A percentile compares a stretch with the other conserved stretches of the same genome.
phyloP scores from a whole-genome alignment of 129 eudicot species.

The Deinandra increscens region DNA sequence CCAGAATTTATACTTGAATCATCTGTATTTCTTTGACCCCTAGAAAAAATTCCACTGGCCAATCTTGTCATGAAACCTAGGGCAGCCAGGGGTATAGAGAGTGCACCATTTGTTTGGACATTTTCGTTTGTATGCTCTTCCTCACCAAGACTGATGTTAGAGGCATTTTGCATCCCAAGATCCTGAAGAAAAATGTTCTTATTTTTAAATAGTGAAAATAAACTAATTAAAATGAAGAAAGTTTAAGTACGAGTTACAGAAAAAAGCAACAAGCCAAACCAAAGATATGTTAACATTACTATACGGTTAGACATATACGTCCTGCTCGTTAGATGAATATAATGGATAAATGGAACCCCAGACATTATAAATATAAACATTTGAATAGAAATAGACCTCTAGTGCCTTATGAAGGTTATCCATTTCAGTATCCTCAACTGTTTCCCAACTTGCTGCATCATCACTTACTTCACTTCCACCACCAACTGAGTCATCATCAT shows the following conservation, averaged over 20 bases:
- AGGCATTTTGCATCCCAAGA: conserved; percentile 39
- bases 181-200: conserved; percentile 45
- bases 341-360: conserved; percentile 6
- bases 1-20: conserved; percentile 29
- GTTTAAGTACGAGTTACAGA: not conserved
- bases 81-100: conserved; percentile 79
- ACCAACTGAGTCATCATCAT: conserved; percentile 81
- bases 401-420: conserved; percentile 52
- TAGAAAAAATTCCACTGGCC: conserved; percentile 85
- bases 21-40: conserved; percentile 56
- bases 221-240: not conserved
- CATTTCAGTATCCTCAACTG: conserved; percentile 77
- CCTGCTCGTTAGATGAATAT: conserved; percentile 21
- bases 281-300: not conserved
- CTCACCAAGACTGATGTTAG: conserved; percentile 44
- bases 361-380: conserved; percentile 14
- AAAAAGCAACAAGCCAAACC: conserved; percentile 6
- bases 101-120: conserved; percentile 67
- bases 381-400: conserved; percentile 47
- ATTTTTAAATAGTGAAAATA: not conserved
- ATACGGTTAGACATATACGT: not conserved
- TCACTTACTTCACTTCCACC: conserved; percentile 83
- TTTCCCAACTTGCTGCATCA: conserved; percentile 99
- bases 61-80: conserved; percentile 73
- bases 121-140: conserved; percentile 50